A percentile compares a stretch with the other conserved stretches of the same genome.
These are phyloP conservation scores for Phycomyces blakesleeanus DNA, from an alignment of 192 early-diverging fungal species.

Conservation along the genomic window DNA sequence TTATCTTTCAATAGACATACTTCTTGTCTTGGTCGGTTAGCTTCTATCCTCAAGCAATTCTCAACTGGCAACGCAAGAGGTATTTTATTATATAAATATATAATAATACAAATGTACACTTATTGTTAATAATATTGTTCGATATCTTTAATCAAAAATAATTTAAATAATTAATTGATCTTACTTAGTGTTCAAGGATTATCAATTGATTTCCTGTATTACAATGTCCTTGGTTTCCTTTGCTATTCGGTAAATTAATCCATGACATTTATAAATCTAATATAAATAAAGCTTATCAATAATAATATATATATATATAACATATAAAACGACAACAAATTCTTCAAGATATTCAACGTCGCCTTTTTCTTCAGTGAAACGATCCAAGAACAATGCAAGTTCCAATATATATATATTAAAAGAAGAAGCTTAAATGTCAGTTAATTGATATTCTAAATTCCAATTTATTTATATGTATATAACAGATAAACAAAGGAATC, in stretches of 20 bases:
- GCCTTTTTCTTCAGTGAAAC: constrained; percentile 64
- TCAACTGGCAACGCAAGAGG: constrained; percentile 75
- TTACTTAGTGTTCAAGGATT: constrained; percentile 68
- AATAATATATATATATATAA: too few species aligned
- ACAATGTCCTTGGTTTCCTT: constrained; percentile 83
- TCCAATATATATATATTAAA: too few species aligned
- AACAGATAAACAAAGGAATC: constrained; percentile 55
- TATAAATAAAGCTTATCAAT: too few species aligned
- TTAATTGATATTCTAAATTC: background rate
- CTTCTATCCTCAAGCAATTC: constrained; percentile 84
- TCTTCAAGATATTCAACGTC: constrained; percentile 64
- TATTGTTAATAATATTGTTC: too few species aligned
- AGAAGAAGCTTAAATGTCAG: too few species aligned
- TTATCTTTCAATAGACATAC: constrained; percentile 46
- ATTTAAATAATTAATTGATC: too few species aligned
- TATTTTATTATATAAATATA: too few species aligned
- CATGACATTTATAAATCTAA: background rate
- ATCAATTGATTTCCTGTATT: constrained; percentile 85
- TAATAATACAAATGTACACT: too few species aligned
- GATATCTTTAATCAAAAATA: too few species aligned
- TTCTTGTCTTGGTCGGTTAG: constrained; percentile 83
- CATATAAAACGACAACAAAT: too few species aligned
- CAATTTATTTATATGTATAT: background rate
- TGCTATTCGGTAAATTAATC: constrained; percentile 70
- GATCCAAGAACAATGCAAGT: constrained; percentile 62